A percentile compares a stretch with the other conserved stretches of the same genome.
Evolutionary conservation across 2,329 filamentous ascomycete genomes (phyloP).

Genomic region (Coniochaeta hoffmannii): DNA sequence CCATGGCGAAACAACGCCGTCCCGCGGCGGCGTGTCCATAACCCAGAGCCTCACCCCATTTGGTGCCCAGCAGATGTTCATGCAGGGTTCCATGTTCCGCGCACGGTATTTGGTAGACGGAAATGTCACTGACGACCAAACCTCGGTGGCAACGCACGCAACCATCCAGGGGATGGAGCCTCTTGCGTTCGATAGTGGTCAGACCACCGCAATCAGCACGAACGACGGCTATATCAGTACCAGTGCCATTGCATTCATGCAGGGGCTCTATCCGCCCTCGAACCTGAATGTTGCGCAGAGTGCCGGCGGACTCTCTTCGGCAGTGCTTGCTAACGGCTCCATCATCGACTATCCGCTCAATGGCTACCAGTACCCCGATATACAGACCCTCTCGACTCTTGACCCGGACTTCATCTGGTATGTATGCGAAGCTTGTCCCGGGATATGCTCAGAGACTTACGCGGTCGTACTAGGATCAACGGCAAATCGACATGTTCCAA

Average conservation of each 20-base stretch:
- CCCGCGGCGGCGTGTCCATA: constrained; percentile 11
- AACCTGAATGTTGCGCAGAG: constrained; percentile 28
- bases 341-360: constrained; percentile 57
- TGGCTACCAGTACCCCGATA: constrained; percentile 74
- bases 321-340: constrained; percentile 32
- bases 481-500: constrained; percentile 29
- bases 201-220: constrained; percentile 34
- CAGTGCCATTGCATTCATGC: constrained; percentile 70
- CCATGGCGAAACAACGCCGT: constrained; percentile 47
- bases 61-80: constrained; percentile 44
- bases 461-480: constrained; percentile 22
- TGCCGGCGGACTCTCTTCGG: constrained; percentile 22
- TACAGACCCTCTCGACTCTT: constrained; percentile 43
- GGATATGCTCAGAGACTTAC: neutral
- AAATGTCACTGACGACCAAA: constrained; percentile 15
- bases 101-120: constrained; percentile 35
- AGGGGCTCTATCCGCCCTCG: constrained; percentile 75
- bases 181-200: constrained; percentile 39
- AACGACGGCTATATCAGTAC: constrained; percentile 46
- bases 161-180: constrained; percentile 34
- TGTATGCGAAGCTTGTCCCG: constrained; percentile 12
- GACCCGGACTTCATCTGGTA: constrained; percentile 41
- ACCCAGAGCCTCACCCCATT: constrained; percentile 37
- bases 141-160: constrained; percentile 8
- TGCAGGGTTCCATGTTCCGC: constrained; percentile 41